Percentiles rank a stretch among this genome's conserved stretches.
Conservation (phyloP, 352 stramenopile species). For the Phytopythium mirpurense region DNA sequence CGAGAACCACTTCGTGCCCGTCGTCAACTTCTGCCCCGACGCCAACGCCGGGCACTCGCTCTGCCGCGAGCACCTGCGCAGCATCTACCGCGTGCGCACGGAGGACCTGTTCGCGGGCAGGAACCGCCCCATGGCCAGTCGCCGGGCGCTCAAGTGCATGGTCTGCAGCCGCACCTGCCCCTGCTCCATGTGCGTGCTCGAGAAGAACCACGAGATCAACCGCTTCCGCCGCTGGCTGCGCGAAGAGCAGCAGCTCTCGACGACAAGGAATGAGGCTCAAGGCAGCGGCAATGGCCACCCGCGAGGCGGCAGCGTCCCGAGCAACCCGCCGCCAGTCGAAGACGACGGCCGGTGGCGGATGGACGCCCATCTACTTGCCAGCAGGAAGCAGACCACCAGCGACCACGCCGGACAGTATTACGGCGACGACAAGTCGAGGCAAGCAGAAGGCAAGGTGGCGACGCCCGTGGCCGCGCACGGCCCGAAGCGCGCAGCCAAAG, state of each 20-base stretch:
- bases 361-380: neutral
- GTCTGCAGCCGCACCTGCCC: conserved; percentile 56
- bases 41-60: conserved; percentile 63
- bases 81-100: conserved; percentile 61
- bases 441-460: conserved; percentile 1
- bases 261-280: neutral
- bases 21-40: conserved; percentile 75
- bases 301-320: neutral
- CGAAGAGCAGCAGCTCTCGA: conserved; percentile 1
- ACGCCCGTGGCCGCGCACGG: neutral
- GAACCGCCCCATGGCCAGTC: conserved; percentile 59
- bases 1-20: conserved; percentile 43
- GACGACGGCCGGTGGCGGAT: neutral
- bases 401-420: neutral
- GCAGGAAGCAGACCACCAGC: too few species aligned
- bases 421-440: neutral
- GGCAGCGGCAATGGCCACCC: neutral
- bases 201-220: conserved; percentile 23
- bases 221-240: conserved; percentile 31
- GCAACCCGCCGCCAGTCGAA: neutral
- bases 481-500: conserved; percentile 55
- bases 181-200: conserved; percentile 44
- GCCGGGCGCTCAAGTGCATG: conserved; percentile 53
- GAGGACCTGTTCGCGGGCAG: conserved; percentile 70
- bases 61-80: conserved; percentile 69